Evolutionary conservation across 2,329 filamentous ascomycete species (phyloP), one percentile per base, ranked within the genome.

Genomic region (Pyricularia grisea): DNA sequence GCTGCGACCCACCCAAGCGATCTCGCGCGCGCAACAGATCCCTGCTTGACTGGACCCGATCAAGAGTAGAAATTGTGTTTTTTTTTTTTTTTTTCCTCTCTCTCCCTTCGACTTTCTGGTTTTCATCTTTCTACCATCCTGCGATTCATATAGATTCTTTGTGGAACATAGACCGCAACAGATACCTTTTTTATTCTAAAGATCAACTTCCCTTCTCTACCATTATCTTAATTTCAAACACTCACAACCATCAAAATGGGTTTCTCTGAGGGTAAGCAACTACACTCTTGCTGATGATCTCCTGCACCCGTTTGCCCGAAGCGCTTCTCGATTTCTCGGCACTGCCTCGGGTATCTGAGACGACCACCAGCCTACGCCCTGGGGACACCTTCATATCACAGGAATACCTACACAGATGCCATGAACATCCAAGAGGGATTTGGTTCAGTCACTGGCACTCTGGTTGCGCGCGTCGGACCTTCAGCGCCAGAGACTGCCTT

Each of bases 261-360:
- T 77, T 80, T 78, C 76, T 75, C 78, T 75, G 75, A 79, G 71
- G 82, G 82, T 84, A 81, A 74, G 82, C 79, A 70, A 58, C 65
- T 58, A 27, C 50, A 23, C 11, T 23, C 30, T 64, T 25, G 20
- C 4, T 12, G 11, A 28, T 65, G 67, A n/a, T n/a, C 42, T 66
- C 72, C 67, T 69, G 72, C 31, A 60, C 67, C 65, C 71, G 70
- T 65, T 58, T 65, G 20, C 6, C 14, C 17, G 30, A 42, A n/a
- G 61, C 11, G 2, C 42, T 14, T 14, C 33, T 55, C 31, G 28
- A 67, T 42, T 61, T 70, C 79, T 81, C 58, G 58, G 58, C 23
- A 61, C 58, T n/a, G 23, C n/a, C 58, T 61, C 58, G 58, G 58
- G 23, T 27, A 61, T 27, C 58, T 61, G 58, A 11, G 25, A 25